Conservation (phyloP, 768 basidiomycete species). For the Galerina sulciceps region DNA sequence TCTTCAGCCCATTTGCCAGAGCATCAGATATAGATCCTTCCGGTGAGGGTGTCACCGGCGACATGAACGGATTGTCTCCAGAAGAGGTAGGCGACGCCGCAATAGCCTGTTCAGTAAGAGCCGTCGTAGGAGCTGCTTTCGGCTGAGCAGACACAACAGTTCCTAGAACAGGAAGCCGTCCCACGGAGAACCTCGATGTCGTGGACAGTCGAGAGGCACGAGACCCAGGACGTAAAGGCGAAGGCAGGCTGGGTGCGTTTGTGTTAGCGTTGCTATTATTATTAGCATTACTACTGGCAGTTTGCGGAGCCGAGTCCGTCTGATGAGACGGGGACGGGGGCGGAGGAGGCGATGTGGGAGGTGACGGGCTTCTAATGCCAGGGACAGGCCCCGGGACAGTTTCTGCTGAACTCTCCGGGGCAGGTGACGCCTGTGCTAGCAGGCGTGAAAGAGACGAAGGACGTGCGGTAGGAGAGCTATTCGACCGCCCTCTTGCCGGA, state of each 20-base stretch:
- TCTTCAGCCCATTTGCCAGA: slow-evolving; percentile 42
- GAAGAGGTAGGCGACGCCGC: slow-evolving; percentile 49
- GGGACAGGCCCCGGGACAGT: slow-evolving; percentile 2
- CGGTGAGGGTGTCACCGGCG: slow-evolving; percentile 55
- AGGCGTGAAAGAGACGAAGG: slow-evolving; percentile 82
- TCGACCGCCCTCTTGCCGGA: slow-evolving; percentile 63
- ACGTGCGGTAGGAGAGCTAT: slow-evolving; percentile 70
- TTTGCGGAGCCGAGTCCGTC: slow-evolving; percentile 39
- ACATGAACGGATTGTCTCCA: slow-evolving; percentile 41
- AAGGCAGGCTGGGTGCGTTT: slow-evolving; percentile 35
- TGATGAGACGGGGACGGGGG: slow-evolving; percentile 41
- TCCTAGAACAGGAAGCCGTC: slow-evolving; percentile 64
- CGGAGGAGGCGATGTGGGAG: slow-evolving; percentile 38
- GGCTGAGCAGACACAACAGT: slow-evolving; percentile 43
- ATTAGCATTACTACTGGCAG: slow-evolving; percentile 18
- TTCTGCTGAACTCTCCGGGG: slow-evolving; percentile 37
- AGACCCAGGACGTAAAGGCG: slow-evolving; percentile 74
- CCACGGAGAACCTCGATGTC: slow-evolving; percentile 69
- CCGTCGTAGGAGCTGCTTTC: slow-evolving; percentile 73
- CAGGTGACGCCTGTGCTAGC: slow-evolving; percentile 70
- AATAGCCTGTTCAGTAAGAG: slow-evolving; percentile 59
- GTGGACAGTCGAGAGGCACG: slow-evolving; percentile 72
- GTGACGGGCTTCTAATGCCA: slow-evolving; percentile 33
- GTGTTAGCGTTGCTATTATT: slow-evolving; percentile 6
- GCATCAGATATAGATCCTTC: slow-evolving; percentile 68